Evolutionary conservation across 179 eudicot genomes (phyloP).

Genomic region (Drosera spatulata): DNA sequence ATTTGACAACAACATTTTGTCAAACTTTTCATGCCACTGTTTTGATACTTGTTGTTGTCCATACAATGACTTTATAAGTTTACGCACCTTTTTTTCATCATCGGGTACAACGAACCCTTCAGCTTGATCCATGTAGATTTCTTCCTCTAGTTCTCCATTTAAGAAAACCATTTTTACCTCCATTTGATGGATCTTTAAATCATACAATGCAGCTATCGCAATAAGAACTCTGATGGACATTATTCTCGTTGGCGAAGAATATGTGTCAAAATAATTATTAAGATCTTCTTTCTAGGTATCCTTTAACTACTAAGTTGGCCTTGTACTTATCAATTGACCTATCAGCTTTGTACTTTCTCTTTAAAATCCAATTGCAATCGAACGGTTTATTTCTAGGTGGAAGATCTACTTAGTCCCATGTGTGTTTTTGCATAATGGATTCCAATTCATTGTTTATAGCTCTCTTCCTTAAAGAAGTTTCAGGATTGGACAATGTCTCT

Average conservation of each 20-base stretch:
- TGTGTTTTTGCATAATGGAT: not conserved
- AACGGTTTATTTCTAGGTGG: too few relatives aligned
- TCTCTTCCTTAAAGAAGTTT: too few relatives aligned
- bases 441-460: too few relatives aligned
- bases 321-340: too few relatives aligned
- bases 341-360: too few relatives aligned
- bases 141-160: not conserved
- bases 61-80: not conserved
- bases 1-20: too few relatives aligned
- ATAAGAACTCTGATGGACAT: not conserved
- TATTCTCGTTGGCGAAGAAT: not conserved
- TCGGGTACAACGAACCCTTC: not conserved
- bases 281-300: not conserved
- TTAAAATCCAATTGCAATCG: too few relatives aligned
- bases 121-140: not conserved
- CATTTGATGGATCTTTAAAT: not conserved
- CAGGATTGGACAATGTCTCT: not conserved
- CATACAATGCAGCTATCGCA: not conserved
- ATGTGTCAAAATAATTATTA: not conserved
- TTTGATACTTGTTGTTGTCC: not conserved
- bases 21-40: not conserved
- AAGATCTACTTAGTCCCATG: not conserved
- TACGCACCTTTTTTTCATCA: not conserved
- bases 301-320: not conserved
- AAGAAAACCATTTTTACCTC: slow-evolving; percentile 1